Percentiles rank a stretch among this genome's conserved stretches.
Conservation (phyloP, 2,329 filamentous ascomycete genomes). For the Seiridium cupressi region DNA sequence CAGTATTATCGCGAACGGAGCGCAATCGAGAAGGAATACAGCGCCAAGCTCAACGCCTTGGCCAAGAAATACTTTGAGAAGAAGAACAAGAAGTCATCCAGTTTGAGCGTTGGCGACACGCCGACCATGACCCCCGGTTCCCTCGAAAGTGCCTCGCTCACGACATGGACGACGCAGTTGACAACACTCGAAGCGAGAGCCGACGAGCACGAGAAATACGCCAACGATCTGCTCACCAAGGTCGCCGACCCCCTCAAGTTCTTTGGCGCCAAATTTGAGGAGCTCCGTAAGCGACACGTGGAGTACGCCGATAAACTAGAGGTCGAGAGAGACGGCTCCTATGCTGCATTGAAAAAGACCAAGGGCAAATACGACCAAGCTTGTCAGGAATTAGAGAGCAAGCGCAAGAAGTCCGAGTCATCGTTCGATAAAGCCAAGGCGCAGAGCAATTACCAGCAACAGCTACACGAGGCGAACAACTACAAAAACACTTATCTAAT, state of each 20-base stretch:
- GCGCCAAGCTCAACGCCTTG: conserved; percentile 78
- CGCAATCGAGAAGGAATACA: conserved; percentile 95
- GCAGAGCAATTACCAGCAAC: conserved; percentile 87
- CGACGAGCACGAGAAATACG: conserved; percentile 83
- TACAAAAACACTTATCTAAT: conserved; percentile 98
- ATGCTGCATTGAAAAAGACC: conserved; percentile 81
- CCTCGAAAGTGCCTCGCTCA: conserved; percentile 92
- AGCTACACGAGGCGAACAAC: conserved; percentile 94
- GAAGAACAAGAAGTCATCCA: conserved; percentile 86
- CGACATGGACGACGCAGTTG: conserved; percentile 94
- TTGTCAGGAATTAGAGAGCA: conserved; percentile 92
- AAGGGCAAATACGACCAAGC: conserved; percentile 91
- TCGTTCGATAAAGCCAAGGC: conserved; percentile 95
- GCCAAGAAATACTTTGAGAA: conserved; percentile 98
- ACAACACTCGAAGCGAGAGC: conserved; percentile 86
- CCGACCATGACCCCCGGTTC: conserved; percentile 93
- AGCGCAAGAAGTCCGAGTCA: conserved; percentile 91
- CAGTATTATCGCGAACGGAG: conserved; percentile 95
- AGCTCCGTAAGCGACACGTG: conserved; percentile 84
- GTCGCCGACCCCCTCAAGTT: conserved; percentile 85
- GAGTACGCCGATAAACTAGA: conserved; percentile 89
- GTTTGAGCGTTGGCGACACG: conserved; percentile 88
- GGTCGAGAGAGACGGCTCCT: conserved; percentile 81
- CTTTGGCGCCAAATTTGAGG: conserved; percentile 75
- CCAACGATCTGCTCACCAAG: conserved; percentile 72